A percentile compares a stretch with the other conserved stretches of the same genome.
Conservation (phyloP, 73 alveolate species). For the Blepharisma stoltei region DNA sequence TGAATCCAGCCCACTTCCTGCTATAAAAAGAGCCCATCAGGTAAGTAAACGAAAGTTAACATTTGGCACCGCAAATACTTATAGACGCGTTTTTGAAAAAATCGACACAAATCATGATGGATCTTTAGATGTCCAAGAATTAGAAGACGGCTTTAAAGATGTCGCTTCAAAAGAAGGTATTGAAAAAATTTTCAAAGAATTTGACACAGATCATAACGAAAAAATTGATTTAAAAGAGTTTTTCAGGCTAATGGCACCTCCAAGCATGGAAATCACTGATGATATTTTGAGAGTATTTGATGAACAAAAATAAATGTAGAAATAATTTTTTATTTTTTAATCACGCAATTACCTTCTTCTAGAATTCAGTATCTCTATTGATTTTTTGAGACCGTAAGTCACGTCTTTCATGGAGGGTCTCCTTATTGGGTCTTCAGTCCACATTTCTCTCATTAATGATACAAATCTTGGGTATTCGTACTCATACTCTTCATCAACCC, state of each 20-base stretch:
- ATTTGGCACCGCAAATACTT: background rate
- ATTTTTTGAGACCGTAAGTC: too few relatives aligned
- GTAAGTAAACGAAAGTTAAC: background rate
- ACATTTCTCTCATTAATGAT: background rate
- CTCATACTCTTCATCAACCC: background rate
- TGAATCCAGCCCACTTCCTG: background rate
- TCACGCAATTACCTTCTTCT: too few relatives aligned
- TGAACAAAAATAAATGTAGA: too few relatives aligned
- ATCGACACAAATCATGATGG: background rate
- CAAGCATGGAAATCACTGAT: too few relatives aligned
- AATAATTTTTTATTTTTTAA: too few relatives aligned
- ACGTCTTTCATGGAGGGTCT: slow-evolving; percentile 11
- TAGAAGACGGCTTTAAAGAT: background rate
- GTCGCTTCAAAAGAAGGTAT: background rate
- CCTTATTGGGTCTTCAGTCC: background rate
- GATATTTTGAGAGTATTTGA: too few relatives aligned
- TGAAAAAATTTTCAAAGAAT: background rate
- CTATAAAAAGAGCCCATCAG: background rate
- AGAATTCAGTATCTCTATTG: too few relatives aligned
- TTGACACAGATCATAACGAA: background rate
- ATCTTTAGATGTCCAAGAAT: background rate
- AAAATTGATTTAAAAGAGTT: background rate
- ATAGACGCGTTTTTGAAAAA: background rate
- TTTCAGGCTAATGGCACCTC: background rate
- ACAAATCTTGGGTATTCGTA: background rate